phyloP scores from a whole-genome alignment of 2,329 filamentous ascomycete genomes.

The Epichloe bromicola region DNA sequence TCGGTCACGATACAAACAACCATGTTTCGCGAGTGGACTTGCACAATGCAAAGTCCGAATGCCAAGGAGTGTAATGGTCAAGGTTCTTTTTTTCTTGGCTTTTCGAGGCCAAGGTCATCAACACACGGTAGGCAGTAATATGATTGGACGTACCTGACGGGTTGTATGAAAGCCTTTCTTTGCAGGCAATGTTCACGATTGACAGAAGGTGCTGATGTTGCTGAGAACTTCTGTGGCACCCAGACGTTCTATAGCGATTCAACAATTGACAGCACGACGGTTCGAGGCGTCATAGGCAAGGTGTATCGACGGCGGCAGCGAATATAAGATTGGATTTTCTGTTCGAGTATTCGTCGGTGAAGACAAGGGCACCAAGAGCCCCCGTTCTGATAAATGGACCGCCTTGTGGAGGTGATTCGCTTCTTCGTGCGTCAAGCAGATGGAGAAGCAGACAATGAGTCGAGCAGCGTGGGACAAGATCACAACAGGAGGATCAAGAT shows the following conservation, averaged over 20 bases:
- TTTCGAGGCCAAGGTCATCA: background rate
- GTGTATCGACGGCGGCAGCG: background rate
- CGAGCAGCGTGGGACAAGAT: background rate
- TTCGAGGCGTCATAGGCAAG: background rate
- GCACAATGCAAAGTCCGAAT: background rate
- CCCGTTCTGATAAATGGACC: background rate
- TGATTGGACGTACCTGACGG: background rate
- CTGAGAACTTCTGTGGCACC: background rate
- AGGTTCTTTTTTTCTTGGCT: background rate
- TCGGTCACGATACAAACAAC: too few relatives aligned
- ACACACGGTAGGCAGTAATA: background rate
- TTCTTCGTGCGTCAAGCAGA: background rate
- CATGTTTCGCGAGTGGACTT: background rate
- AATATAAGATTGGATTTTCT: background rate
- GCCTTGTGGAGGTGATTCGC: background rate
- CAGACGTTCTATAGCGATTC: background rate
- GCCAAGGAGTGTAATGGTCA: background rate
- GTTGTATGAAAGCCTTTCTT: background rate
- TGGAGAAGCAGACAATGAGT: background rate
- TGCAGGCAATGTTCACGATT: background rate
- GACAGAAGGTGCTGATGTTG: background rate
- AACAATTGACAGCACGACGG: background rate
- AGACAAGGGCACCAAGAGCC: background rate
- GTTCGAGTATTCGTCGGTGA: background rate
- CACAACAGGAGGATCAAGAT: background rate